Conservation (phyloP, 2,329 filamentous ascomycete genomes). For the Sarocladium oryzae region DNA sequence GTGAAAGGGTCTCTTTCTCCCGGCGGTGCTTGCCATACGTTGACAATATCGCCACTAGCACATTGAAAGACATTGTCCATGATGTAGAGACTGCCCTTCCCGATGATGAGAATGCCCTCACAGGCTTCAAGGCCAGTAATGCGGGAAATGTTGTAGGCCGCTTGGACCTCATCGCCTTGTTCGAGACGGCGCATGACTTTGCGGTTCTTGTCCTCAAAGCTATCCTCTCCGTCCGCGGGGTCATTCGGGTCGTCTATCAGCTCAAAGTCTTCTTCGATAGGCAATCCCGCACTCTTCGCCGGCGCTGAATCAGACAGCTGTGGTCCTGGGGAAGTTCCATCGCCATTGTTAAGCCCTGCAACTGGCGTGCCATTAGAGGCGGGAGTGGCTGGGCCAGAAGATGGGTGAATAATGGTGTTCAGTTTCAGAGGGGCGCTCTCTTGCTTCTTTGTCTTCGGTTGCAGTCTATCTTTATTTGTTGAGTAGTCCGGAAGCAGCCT, state of each 20-base stretch:
- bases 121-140: slow-evolving; percentile 90
- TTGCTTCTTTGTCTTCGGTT: slow-evolving; percentile 54
- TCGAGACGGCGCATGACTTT: slow-evolving; percentile 95
- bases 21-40: slow-evolving; percentile 85
- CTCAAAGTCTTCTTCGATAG: slow-evolving; percentile 87
- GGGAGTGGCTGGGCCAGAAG: neutral
- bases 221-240: slow-evolving; percentile 63
- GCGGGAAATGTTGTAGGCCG: slow-evolving; percentile 90
- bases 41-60: slow-evolving; percentile 91
- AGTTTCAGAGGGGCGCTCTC: slow-evolving; percentile 2
- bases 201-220: slow-evolving; percentile 94
- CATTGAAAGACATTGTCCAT: slow-evolving; percentile 96
- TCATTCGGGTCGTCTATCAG: slow-evolving; percentile 90
- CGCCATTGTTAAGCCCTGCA: slow-evolving; percentile 22
- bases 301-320: neutral
- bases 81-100: slow-evolving; percentile 86
- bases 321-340: neutral
- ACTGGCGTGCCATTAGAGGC: slow-evolving; percentile 19
- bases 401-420: neutral
- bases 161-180: slow-evolving; percentile 84
- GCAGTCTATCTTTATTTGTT: slow-evolving; percentile 64
- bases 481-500: slow-evolving; percentile 75
- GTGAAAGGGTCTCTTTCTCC: slow-evolving; percentile 95
- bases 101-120: slow-evolving; percentile 88
- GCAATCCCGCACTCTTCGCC: slow-evolving; percentile 15